Evolutionary conservation across 2,329 filamentous ascomycete species (phyloP).

Genomic region (Talaromyces funiculosus): DNA sequence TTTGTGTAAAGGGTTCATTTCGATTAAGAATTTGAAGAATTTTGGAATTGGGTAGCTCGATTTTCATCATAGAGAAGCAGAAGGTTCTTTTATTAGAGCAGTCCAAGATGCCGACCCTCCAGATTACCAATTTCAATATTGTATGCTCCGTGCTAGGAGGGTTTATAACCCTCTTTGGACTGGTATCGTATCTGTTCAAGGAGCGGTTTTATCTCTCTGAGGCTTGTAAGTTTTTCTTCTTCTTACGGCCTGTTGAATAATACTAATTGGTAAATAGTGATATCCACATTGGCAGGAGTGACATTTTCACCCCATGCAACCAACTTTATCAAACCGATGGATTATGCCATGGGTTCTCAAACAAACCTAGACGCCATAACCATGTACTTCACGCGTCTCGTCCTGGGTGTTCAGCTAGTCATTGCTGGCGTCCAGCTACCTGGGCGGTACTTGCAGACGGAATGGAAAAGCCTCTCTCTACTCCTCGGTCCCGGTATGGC

Average conservation of each 20-base stretch:
- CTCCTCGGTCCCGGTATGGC: conserved; percentile 81
- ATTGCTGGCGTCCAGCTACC: conserved; percentile 84
- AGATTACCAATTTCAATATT: conserved; percentile 74
- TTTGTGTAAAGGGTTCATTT: not conserved
- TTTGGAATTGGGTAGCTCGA: not conserved
- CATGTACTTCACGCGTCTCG: conserved; percentile 76
- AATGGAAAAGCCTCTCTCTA: conserved; percentile 71
- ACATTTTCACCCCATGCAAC: conserved; percentile 71
- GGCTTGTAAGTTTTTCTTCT: conserved; percentile 57
- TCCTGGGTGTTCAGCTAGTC: conserved; percentile 84
- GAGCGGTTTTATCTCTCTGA: conserved; percentile 89
- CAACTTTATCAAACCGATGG: conserved; percentile 67
- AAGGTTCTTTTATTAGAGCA: not conserved
- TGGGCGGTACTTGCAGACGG: conserved; percentile 67
- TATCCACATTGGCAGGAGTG: conserved; percentile 73
- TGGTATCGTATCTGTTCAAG: conserved; percentile 85
- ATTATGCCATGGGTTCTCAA: conserved; percentile 60
- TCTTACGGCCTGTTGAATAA: not conserved
- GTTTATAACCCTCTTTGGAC: conserved; percentile 82
- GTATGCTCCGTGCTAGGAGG: conserved; percentile 74
- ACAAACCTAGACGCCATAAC: conserved; percentile 66
- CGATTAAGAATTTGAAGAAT: not conserved
- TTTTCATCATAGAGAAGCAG: not conserved
- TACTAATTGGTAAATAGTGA: conserved; percentile 51
- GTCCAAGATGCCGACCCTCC: conserved; percentile 54